Conservation (phyloP, 192 early-diverging fungal genomes). For the Linnemannia elongata region DNA sequence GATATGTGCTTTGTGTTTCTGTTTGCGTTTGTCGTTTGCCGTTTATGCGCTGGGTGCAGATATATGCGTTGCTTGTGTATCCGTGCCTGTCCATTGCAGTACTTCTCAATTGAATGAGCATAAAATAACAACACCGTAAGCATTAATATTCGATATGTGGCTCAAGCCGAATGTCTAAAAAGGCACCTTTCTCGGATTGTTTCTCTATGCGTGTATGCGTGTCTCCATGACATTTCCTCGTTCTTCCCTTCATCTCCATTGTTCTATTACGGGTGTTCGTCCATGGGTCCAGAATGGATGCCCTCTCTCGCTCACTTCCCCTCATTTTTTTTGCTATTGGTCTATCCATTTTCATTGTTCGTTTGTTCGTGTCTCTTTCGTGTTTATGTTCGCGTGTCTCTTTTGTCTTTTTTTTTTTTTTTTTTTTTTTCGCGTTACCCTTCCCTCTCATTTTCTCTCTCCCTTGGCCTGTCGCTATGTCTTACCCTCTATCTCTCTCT, state of each 20-base stretch:
- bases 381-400: neutral
- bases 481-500: neutral
- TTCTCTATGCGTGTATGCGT: too few relatives aligned
- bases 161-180: too few relatives aligned
- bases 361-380: constrained; percentile 1
- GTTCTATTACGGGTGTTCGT: neutral
- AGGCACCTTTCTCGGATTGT: too few relatives aligned
- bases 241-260: neutral
- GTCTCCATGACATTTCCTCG: too few relatives aligned
- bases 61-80: neutral
- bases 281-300: neutral
- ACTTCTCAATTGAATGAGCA: neutral
- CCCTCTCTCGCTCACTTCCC: too few relatives aligned
- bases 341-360: neutral
- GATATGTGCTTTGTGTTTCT: neutral
- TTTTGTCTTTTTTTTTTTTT: neutral
- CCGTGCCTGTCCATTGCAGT: neutral
- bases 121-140: neutral
- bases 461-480: neutral
- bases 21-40: neutral
- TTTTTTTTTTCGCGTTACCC: neutral
- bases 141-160: too few relatives aligned
- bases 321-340: neutral
- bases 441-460: neutral
- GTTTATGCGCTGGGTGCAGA: neutral